Percentiles rank a stretch among this genome's conserved stretches.
phyloP scores from a whole-genome alignment of 78 protist genomes.

The Emiliania huxleyi region DNA sequence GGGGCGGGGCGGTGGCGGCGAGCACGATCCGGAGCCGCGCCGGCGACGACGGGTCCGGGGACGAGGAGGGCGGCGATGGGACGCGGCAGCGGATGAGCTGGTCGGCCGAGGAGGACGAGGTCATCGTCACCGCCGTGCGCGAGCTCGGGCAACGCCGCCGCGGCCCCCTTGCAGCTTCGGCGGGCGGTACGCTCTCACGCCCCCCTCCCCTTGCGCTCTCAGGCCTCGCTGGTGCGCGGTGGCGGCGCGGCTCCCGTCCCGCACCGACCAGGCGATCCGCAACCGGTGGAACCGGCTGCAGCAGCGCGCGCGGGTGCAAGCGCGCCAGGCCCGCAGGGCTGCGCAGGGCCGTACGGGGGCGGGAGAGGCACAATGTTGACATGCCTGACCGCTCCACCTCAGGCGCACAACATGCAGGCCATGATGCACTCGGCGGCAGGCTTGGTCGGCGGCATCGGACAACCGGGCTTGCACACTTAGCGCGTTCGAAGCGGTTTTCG shows the following conservation, averaged over 20 bases:
- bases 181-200: too few relatives aligned
- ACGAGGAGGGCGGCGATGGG: neutral
- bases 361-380: too few relatives aligned
- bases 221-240: neutral
- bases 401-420: too few relatives aligned
- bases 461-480: too few relatives aligned
- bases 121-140: neutral
- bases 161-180: too few relatives aligned
- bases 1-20: neutral
- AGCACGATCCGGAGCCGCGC: neutral
- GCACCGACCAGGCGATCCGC: neutral
- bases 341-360: too few relatives aligned
- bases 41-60: neutral
- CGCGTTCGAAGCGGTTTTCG: too few relatives aligned
- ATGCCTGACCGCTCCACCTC: too few relatives aligned
- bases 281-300: constrained; percentile 22
- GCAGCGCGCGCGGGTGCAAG: constrained; percentile 16
- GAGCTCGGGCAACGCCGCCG: neutral
- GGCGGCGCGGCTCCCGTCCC: constrained; percentile 11
- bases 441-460: too few relatives aligned
- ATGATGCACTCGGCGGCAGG: too few relatives aligned
- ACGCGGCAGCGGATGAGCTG: neutral
- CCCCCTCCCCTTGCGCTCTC: too few relatives aligned
- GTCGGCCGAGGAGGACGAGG: neutral
- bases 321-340: constrained; percentile 1